Conservation (phyloP, 768 basidiomycete species). For the Tylopilus felleus region DNA sequence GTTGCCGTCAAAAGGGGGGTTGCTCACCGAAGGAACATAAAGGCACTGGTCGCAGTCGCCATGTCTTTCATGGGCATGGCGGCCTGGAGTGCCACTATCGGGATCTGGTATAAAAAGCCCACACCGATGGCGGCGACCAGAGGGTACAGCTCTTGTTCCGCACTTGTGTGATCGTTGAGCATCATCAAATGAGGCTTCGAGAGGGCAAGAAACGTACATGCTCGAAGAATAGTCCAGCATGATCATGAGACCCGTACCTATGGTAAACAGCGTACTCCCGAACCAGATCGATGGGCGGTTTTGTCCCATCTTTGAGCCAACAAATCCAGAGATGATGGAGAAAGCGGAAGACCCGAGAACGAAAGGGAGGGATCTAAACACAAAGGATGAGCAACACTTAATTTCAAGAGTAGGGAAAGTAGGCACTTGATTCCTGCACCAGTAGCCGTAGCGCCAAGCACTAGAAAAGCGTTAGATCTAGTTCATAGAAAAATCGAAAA, state of each 20-base stretch:
- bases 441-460: conserved; percentile 72
- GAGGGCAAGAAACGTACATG: conserved; percentile 29
- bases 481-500: background rate
- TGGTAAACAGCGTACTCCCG: conserved; percentile 51
- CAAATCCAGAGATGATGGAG: conserved; percentile 54
- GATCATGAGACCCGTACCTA: conserved; percentile 73
- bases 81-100: conserved; percentile 75
- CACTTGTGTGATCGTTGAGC: conserved; percentile 36
- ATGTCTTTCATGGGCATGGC: conserved; percentile 85
- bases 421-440: conserved; percentile 63
- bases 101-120: conserved; percentile 63
- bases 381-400: background rate
- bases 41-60: conserved; percentile 75
- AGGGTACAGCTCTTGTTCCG: conserved; percentile 59
- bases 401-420: conserved; percentile 30
- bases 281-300: conserved; percentile 67
- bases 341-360: conserved; percentile 55
- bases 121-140: conserved; percentile 63
- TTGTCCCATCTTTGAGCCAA: conserved; percentile 52
- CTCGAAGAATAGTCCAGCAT: conserved; percentile 58
- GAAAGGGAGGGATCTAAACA: conserved; percentile 64
- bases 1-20: background rate
- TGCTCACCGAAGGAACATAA: conserved; percentile 60
- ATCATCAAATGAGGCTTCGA: background rate
- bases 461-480: conserved; percentile 13